Conservation (phyloP, 2,329 filamentous ascomycete species). For the Epichloe brachyelytri region DNA sequence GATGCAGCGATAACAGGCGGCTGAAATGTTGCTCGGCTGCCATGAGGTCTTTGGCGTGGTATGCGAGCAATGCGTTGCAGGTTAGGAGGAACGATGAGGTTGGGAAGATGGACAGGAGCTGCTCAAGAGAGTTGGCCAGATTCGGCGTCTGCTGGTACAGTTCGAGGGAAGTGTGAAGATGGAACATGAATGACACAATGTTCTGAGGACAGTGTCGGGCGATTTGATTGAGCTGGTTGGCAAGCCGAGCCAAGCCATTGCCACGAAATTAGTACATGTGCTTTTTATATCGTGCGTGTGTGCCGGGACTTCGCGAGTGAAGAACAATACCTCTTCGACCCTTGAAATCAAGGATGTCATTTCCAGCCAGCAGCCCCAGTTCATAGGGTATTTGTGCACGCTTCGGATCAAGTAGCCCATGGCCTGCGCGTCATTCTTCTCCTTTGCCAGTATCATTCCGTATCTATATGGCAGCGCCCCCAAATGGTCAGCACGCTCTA, state of each 20-base stretch:
- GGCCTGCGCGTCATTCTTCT: slow-evolving; percentile 78
- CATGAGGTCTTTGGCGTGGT: slow-evolving; percentile 76
- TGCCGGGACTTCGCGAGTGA: not conserved
- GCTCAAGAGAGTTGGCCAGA: slow-evolving; percentile 60
- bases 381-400: slow-evolving; percentile 82
- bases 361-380: slow-evolving; percentile 96
- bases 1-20: slow-evolving; percentile 63
- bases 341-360: slow-evolving; percentile 68
- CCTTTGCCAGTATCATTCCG: slow-evolving; percentile 77
- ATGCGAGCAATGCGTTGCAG: slow-evolving; percentile 74
- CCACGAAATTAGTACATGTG: too few species aligned
- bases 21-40: slow-evolving; percentile 57
- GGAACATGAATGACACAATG: slow-evolving; percentile 88
- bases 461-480: slow-evolving; percentile 37
- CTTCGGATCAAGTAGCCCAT: slow-evolving; percentile 79
- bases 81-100: slow-evolving; percentile 81
- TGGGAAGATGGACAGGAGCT: slow-evolving; percentile 76
- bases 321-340: slow-evolving; percentile 56
- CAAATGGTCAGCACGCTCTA: not conserved
- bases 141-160: slow-evolving; percentile 74
- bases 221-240: slow-evolving; percentile 52
- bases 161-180: slow-evolving; percentile 80
- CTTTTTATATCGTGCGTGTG: not conserved
- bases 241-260: too few species aligned
- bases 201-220: slow-evolving; percentile 68